Evolutionary conservation across 192 early-diverging fungal genomes (phyloP), one percentile per base, ranked within the genome.

Genomic region (Gaertneriomyces sp.): DNA sequence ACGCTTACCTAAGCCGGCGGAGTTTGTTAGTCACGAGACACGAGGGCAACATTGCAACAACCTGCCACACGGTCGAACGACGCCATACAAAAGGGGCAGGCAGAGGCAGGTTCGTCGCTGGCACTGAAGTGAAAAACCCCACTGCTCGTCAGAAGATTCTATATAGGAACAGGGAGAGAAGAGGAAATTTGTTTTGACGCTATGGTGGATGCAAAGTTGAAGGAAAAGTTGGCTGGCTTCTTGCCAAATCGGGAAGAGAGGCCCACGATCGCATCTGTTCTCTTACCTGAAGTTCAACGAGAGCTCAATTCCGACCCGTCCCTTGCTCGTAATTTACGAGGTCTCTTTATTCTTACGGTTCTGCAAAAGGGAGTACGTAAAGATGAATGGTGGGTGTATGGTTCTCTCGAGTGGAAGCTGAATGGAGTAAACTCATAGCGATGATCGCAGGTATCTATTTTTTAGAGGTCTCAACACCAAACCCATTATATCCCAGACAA

Each of bases 251-350:
- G 50, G 38, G 47, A 17, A 12, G 12, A 12, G 4, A 68, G 64
- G 42, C 70, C 70, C 20, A 41, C 53, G 17, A 58, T 61, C 59
- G 60, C 75, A 19, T 58, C 68, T 10, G 50, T 72, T 41, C 68
- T 77, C 5, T 74, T 77, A 25, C 75, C 75, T 7, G 75, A 77
- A 47, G 44, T 77, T 9, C 63, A 59, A 42, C 51, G 63, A 14
- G 75, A 77, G 17, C 45, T 77, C 19, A 40, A 67, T 41, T 42
- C 61, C 17, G 51, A 77, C 51, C 68, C 68, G 40, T 52, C 63
- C 8, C 49, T 77, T 19, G 62, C 68, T 33, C 63, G 58, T 8
- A 74, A 74, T 44, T 53, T 68, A 6, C 41, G 68, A 42, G 75
- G 75, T 6, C 53, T 76, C 12, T 67, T 76, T 41, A 66, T 76